A percentile compares a stretch with the other conserved stretches of the same genome.
Evolutionary conservation across 768 basidiomycete species (phyloP).

Genomic region (Macrolepiota fuliginosa): DNA sequence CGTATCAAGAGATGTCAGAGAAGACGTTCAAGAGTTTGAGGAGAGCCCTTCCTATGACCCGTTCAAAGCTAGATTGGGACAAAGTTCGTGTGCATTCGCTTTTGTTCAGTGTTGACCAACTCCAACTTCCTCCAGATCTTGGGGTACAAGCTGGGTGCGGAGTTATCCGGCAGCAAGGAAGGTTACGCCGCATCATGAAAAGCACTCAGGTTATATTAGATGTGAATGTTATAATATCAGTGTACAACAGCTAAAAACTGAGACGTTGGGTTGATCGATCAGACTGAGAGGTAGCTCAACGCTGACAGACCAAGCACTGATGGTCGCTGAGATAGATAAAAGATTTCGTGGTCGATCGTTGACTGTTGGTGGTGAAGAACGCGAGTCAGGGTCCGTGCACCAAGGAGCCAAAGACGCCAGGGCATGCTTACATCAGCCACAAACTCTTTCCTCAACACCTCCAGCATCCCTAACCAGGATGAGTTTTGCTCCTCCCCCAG

Average conservation of each 20-base stretch:
- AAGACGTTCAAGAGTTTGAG: conserved; percentile 91
- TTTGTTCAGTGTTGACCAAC: neutral
- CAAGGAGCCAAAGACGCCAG: conserved; percentile 14
- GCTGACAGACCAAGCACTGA: neutral
- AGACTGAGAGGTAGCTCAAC: no score
- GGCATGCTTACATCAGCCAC: conserved; percentile 40
- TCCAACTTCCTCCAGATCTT: conserved; percentile 31
- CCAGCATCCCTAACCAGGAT: conserved; percentile 34
- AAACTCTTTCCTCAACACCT: conserved; percentile 37
- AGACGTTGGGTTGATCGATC: no score
- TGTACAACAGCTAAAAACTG: neutral
- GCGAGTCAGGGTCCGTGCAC: conserved; percentile 37
- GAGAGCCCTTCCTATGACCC: conserved; percentile 86
- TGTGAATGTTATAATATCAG: neutral
- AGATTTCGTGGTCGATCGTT: neutral
- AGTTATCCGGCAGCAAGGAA: conserved; percentile 62
- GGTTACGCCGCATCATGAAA: conserved; percentile 4
- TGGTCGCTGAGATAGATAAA: neutral
- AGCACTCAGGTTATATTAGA: neutral
- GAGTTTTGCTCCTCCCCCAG: conserved; percentile 59
- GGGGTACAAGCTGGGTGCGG: conserved; percentile 75
- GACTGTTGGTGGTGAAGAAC: neutral
- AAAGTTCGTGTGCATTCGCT: conserved; percentile 46
- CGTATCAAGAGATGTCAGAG: conserved; percentile 89
- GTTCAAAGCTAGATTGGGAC: conserved; percentile 96